Evolutionary conservation across 257 asterid species (phyloP).

Genomic region (Capsicum chinense): DNA sequence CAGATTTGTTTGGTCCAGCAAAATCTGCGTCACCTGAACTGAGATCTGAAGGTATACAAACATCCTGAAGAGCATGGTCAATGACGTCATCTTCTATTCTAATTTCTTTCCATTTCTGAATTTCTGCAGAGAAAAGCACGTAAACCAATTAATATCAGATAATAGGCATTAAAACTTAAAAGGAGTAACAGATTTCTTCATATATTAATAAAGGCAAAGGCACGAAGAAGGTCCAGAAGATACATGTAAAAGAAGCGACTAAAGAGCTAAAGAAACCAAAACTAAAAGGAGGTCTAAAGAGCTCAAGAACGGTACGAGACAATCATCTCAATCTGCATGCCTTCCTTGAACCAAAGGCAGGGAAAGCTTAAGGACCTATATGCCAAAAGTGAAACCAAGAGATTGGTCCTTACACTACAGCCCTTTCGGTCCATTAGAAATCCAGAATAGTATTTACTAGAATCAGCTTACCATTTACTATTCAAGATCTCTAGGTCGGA

Average conservation of each 20-base stretch:
- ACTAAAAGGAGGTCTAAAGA: neutral
- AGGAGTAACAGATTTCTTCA: neutral
- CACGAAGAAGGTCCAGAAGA: neutral
- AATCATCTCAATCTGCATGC: neutral
- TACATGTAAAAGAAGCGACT: neutral
- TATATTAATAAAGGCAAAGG: neutral
- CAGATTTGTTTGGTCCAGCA: slow-evolving; percentile 35
- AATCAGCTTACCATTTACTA: neutral
- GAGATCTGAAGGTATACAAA: slow-evolving; percentile 6
- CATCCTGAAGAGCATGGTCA: slow-evolving; percentile 6
- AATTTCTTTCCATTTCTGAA: slow-evolving; percentile 64
- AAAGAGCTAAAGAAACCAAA: neutral
- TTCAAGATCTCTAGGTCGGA: neutral
- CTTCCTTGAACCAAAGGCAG: slow-evolving; percentile 1
- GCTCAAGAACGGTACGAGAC: neutral
- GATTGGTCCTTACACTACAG: neutral
- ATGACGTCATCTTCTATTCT: slow-evolving; percentile 41
- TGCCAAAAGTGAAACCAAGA: neutral
- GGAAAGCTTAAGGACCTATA: slow-evolving; percentile 11
- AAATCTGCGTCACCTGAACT: slow-evolving; percentile 39
- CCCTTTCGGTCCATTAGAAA: slow-evolving; percentile 13
- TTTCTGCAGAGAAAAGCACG: slow-evolving; percentile 47
- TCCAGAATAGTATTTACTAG: neutral
- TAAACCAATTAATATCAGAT: slow-evolving; percentile 21
- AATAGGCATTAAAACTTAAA: slow-evolving; percentile 12